phyloP scores from a whole-genome alignment of 1,284 basidiomycete genomes.

The Sanghuangporus weigelae region DNA sequence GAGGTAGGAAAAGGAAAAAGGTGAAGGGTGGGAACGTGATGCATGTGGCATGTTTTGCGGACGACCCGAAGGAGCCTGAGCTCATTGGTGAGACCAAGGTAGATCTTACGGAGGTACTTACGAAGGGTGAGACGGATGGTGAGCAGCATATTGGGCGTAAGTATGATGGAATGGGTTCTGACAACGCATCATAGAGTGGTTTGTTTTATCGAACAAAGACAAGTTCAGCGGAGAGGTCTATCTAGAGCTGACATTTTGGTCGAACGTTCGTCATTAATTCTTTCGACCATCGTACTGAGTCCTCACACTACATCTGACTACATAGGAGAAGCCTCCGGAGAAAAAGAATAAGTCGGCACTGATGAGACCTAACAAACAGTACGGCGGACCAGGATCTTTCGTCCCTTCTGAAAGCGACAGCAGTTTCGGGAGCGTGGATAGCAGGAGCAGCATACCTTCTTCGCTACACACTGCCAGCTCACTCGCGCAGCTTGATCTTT shows the following conservation, averaged over 20 bases:
- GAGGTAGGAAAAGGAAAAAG: slow-evolving; percentile 44
- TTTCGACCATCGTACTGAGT: slow-evolving; percentile 5
- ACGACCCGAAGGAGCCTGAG: slow-evolving; percentile 93
- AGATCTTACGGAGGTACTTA: slow-evolving; percentile 85
- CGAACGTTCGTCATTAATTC: slow-evolving; percentile 63
- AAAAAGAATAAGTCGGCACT: slow-evolving; percentile 55
- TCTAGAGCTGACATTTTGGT: slow-evolving; percentile 93
- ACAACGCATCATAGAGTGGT: slow-evolving; percentile 71
- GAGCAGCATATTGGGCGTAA: slow-evolving; percentile 26
- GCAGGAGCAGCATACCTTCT: slow-evolving; percentile 50
- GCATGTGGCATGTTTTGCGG: slow-evolving; percentile 87
- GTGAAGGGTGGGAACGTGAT: slow-evolving; percentile 75
- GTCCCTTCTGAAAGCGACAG: slow-evolving; percentile 45
- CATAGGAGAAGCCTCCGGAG: slow-evolving; percentile 66
- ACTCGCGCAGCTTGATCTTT: slow-evolving; percentile 58
- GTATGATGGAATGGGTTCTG: background rate
- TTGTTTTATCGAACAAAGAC: slow-evolving; percentile 82
- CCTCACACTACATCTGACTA: background rate
- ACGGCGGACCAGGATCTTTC: slow-evolving; percentile 74
- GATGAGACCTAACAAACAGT: slow-evolving; percentile 50
- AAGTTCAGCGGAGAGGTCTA: slow-evolving; percentile 94
- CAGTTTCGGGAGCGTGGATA: slow-evolving; percentile 26
- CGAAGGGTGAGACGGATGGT: slow-evolving; percentile 97
- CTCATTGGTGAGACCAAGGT: slow-evolving; percentile 90
- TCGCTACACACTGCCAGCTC: slow-evolving; percentile 55